Base-by-base conservation (phyloP, 495 filamentous ascomycete genomes). In the Daldinia vernicosa region DNA sequence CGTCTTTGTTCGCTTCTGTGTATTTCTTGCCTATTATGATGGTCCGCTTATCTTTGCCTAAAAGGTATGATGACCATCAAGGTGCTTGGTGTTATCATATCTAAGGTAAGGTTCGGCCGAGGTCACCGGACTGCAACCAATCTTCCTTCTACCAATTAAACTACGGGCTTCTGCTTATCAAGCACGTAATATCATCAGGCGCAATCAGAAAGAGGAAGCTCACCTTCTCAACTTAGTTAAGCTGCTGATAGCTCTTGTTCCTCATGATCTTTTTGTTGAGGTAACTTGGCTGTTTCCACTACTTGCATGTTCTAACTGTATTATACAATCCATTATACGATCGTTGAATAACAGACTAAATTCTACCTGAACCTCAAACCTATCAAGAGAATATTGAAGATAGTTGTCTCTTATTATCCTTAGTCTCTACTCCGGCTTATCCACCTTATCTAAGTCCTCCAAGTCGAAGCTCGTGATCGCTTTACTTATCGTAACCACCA, bases 201-300 rank as follows among this genome's bases (percentile, higher is more conserved):
- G 66, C 51, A 60, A 67, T 63, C 62, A 57, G 40, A 47, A 39
- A 43, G 24, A 52, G 30, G 51, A 19, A 56, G 32, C 61, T 52
- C 71, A 71, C 71, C 71, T 74, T 67, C 71, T 74, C 17, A 54
- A 58, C 64, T 24, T 15, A 53, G 69, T 7, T 40, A 61, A 51
- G 28, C 27, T 45, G 47, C 53, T 12, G 26, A 47, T 66, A 37
- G 15, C 64, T 26, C 27, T 27, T 33, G 22, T 22, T 26, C 60
- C 43, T 63, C 43, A 17, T 63, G 28, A 47, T 45, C 19, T 33
- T 55, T 22, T 39, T 53, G 17, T 43, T 40, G n/a, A 22, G 43
- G 17, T 17, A 47, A n/a, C n/a, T n/a, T n/a, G n/a, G n/a, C n/a
- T n/a, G n/a, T n/a, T n/a, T n/a, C n/a, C n/a, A n/a, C n/a, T n/a